These are phyloP conservation scores for Elsinoe perseae DNA, from an alignment of 2,329 filamentous ascomycete genomes.

Conservation along the genomic window DNA sequence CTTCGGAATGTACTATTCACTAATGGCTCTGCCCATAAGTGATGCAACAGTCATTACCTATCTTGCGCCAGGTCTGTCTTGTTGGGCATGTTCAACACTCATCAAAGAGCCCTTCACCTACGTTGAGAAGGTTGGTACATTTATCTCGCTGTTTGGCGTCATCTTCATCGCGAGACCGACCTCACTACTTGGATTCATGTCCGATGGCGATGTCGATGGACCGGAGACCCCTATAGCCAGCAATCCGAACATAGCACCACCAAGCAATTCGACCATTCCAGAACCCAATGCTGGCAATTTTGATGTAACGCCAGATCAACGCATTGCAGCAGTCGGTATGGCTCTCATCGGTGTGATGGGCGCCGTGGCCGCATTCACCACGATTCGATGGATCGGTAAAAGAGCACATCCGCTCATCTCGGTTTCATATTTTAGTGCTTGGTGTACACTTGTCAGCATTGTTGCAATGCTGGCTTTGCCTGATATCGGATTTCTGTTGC, in stretches of 20 bases:
- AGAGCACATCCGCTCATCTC: constrained; percentile 74
- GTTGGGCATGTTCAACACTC: constrained; percentile 70
- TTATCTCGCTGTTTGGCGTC: constrained; percentile 70
- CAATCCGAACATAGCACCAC: constrained; percentile 24
- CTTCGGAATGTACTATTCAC: constrained; percentile 66
- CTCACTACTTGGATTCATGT: constrained; percentile 43
- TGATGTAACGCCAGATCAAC: constrained; percentile 53
- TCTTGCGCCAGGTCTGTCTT: constrained; percentile 68
- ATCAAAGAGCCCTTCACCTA: constrained; percentile 70
- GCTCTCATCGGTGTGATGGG: constrained; percentile 73
- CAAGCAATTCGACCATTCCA: constrained; percentile 22
- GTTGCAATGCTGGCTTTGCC: constrained; percentile 52
- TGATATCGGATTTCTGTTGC: constrained; percentile 50
- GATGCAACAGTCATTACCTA: constrained; percentile 90
- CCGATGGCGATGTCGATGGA: constrained; percentile 22
- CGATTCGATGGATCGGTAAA: constrained; percentile 70
- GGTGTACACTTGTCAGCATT: constrained; percentile 60
- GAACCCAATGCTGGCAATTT: constrained; percentile 30
- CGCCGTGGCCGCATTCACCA: constrained; percentile 63
- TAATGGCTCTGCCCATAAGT: constrained; percentile 73
- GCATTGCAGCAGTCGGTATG: constrained; percentile 60
- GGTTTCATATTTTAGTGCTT: constrained; percentile 73
- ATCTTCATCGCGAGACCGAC: constrained; percentile 71
- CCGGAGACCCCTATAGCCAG: constrained; percentile 19
- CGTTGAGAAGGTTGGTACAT: constrained; percentile 65